Base-by-base conservation (phyloP, 305 asterid species). In the Salvia sclarea region DNA sequence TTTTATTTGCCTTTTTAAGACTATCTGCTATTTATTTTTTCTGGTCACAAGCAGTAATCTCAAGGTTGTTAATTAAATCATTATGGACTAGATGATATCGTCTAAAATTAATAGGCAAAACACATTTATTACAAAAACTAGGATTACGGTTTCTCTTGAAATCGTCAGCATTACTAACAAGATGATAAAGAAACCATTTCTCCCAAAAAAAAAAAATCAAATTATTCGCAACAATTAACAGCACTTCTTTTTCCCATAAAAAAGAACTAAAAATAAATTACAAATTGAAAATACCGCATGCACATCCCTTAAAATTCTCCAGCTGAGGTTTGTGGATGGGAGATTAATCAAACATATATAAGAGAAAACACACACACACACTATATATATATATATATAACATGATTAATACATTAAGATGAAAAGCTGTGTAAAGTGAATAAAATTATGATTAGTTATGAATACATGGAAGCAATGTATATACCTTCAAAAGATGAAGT, bases 401-500 rank as follows among this genome's bases (percentile, higher is more conserved):
- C 24, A 16, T 5, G 11, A 3, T 30, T 43, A 1, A 13, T 43
- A 6, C 11, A 12, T 25, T 16, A 33, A 6, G 22, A 41, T 43
- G 13, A 52, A 21, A 48, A 68, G n/a, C 31, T 22, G 9, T 18
- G 53, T 12, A 44, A 13, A 31, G n/a, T 14, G 37, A 41, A 41
- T 25, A 25, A 25, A 25, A 3, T 43, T 18, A 10, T 38, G 43
- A 44, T 35, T 49, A 61, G 12, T 12, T 44, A 33, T 18, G 7
- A 14, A 35, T 7, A 4, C 0, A 14, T 7, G 0, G n/a, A n/a
- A n/a, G 30, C 30, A 25, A 25, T 2, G 3, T 25, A 25, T 41
- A 20, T 63, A 88, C 95, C 95, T 81, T 82, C 83, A 68, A 56
- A 44, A 44, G 61, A 62, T 24, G 85, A 31, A 76, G 84, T 75